Evolutionary conservation across 352 stramenopile species (phyloP), one percentile per base, ranked within the genome.

Genomic region (Phytophthora boehmeriae): DNA sequence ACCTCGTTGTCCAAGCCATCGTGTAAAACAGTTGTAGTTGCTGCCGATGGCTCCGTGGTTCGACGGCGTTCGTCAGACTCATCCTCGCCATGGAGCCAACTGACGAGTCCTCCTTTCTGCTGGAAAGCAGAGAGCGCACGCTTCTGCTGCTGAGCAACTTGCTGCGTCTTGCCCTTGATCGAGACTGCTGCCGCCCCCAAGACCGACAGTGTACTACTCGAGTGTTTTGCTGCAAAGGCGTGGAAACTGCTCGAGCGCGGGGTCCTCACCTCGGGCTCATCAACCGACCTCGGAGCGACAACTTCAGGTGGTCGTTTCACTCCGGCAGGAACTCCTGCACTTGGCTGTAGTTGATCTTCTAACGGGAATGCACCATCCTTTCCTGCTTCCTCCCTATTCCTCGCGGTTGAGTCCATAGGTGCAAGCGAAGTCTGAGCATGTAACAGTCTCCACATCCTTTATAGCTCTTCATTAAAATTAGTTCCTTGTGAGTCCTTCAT

Each of bases 11-110:
- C 14, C 14, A 9, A 9, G 34, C 8, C 14, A n/a, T 39, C 8
- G 34, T 17, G 34, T 39, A 39, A 39, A 39, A n/a, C 10, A 39
- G 34, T 39, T 9, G 34, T 14, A 39, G 9, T 4, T 13, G 34
- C 14, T 4, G 4, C 34, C 8, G 19, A 17, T 22, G n/a, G 13
- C 13, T 22, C 19, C n/a, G 13, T 44, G 13, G 8, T 44, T 30
- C 6, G 38, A 22, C 19, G 38, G 16, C 23, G 23, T 27, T 43
- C 45, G 19, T 38, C 45, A 8, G 54, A 30, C 13, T 46, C 36
- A 2, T 53, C 53, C n/a, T 88, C 80, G n/a, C 78, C 80, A 34
- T 90, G 80, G 1, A 90, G 61, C 80, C 80, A 90, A 10, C 80
- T 49, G 0, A 88, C 80, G 2, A 90, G 52, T 5, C 80, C 80